Base-by-base conservation (phyloP, 768 basidiomycete genomes). In the Artomyces pyxidatus region DNA sequence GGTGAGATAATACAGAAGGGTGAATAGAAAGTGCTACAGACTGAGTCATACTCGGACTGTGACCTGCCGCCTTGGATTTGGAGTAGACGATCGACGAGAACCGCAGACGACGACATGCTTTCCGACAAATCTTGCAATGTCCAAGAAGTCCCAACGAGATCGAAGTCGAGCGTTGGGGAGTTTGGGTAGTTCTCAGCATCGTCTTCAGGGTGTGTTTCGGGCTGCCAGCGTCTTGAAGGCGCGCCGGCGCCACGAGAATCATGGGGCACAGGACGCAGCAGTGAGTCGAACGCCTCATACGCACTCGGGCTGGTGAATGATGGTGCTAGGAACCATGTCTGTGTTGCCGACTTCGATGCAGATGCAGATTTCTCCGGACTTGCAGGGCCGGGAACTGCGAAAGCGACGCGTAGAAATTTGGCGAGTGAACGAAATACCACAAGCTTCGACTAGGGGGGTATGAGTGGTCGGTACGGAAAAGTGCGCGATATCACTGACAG, bases 361-460 rank as follows among this genome's bases (percentile, higher is more conserved):
- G n/a, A 26, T 28, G 43, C 45, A 17, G 53, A 32, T 9, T 45
- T 35, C 23, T 50, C n/a, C n/a, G n/a, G n/a, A n/a, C n/a, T n/a
- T n/a, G n/a, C n/a, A n/a, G 27, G 43, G 45, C 41, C 26, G 50
- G 53, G 46, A 63, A n/a, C n/a, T n/a, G n/a, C 55, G 55, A 75
- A 57, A 6, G 79, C 81, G 49, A 63, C 59, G 12, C 66, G 67
- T 19, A 93, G 71, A 62, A 92, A 92, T 2, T 70, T 72, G 12
- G 81, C 72, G 32, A 93, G 67, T 2, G 90, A 91, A 48, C 70
- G 74, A 50, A 91, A 65, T 9, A 91, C 77, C n/a, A 82, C 73
- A 45, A 87, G 74, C 66, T 84, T 90, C 11, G 90, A 89, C 88
- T 89, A 14, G 42, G 42, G 23, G 48, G 44, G 58, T 49, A 45